Evolutionary conservation across 2,329 filamentous ascomycete species (phyloP), one percentile per base, ranked within the genome.

Genomic region (Neoscytalidium dimidiatum): DNA sequence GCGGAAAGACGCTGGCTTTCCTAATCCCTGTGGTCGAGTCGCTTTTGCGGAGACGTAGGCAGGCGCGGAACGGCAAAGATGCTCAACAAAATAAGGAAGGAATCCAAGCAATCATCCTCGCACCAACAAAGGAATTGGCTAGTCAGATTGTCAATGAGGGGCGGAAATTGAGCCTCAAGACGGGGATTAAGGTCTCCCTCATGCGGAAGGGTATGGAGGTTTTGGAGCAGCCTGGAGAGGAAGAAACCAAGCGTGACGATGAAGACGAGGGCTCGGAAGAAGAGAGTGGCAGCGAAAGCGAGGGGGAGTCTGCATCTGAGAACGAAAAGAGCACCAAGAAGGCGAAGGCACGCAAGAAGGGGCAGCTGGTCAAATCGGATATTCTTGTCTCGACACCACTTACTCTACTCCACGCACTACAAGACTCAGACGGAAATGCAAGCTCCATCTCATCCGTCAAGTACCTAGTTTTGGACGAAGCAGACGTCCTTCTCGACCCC

Each of bases 1-100:
- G 94, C 75, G 95, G 95, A 49, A 99, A 99, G 82, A 99, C 95
- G 0, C 82, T 99, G 68, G 92, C 93, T 19, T 99, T 97, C 72
- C 79, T 98, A 71, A 91, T 99, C 46, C 94, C 94, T 0, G 85
- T 93, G 3, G 88, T 99, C 70, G 90, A 96, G 73, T 85, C 86
- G 51, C 88, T 96, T 19, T 68, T 77, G n/a, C 69, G 70, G 3
- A 69, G 75, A 46, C 70, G 70, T 21, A 75, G 74, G 33, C 66
- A 67, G 7, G 56, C 66, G n/a, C 35, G 51, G 14, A 41, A 48
- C 8, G 31, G 66, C 17, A 41, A 60, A n/a, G 35, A 56, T 3
- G 11, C 35, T 23, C 8, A 11, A 14, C 28, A 43, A 19, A 51
- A 46, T 3, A 51, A 43, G 14, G 52, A 61, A 23, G 62, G 51